These are phyloP conservation scores for Diaporthe velutina DNA, from an alignment of 2,329 filamentous ascomycete species.

Conservation along the genomic window DNA sequence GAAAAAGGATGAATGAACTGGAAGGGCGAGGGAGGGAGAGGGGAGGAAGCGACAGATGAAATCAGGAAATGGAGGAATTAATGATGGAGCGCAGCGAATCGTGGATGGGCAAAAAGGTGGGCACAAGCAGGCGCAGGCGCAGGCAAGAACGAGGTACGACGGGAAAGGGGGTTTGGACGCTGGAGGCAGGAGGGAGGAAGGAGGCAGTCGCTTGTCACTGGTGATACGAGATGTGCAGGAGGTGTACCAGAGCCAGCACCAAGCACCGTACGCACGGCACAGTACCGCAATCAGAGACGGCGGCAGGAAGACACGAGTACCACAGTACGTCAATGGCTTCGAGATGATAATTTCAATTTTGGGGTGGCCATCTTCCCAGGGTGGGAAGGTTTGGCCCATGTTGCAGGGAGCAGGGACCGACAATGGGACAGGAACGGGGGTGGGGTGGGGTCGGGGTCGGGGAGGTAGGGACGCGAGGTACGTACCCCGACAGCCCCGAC, in stretches of 20 bases:
- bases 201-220: slow-evolving; percentile 14
- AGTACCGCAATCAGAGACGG: background rate
- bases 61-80: slow-evolving; percentile 20
- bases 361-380: background rate
- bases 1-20: slow-evolving; percentile 26
- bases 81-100: slow-evolving; percentile 18
- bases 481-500: background rate
- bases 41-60: slow-evolving; percentile 3
- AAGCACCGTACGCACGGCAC: background rate
- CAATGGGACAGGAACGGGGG: background rate
- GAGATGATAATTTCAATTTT: slow-evolving; percentile 6
- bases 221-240: slow-evolving; percentile 31
- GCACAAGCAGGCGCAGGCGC: slow-evolving; percentile 6
- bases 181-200: background rate
- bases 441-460: background rate
- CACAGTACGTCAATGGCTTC: slow-evolving; percentile 7
- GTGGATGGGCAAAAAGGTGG: slow-evolving; percentile 19
- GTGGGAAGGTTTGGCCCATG: slow-evolving; percentile 12
- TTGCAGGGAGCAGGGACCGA: background rate
- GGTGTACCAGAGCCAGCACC: slow-evolving; percentile 24
- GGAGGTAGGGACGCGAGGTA: background rate
- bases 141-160: slow-evolving; percentile 6
- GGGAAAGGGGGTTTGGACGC: slow-evolving; percentile 1
- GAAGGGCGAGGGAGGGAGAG: background rate
- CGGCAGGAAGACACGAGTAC: background rate